Evolutionary conservation across 2,329 filamentous ascomycete species (phyloP), one percentile per base, ranked within the genome.

Genomic region (Teratosphaeria zuluensis): DNA sequence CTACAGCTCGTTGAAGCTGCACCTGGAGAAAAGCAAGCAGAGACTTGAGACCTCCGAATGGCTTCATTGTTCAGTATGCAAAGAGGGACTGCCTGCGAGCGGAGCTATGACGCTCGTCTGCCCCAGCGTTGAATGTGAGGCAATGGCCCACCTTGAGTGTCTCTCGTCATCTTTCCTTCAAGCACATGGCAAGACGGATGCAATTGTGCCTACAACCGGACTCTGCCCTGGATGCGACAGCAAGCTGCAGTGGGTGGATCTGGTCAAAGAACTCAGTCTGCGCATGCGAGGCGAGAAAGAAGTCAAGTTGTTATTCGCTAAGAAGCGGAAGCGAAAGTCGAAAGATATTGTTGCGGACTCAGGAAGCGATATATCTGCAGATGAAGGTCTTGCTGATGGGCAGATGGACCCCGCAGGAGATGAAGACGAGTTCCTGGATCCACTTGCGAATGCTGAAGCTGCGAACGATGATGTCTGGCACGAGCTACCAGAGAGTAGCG

Each of bases 201-300:
- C 61, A 0, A 54, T 68, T 6, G 68, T 95, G 1, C 92, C 92
- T 0, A 77, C 82, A 1, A 70, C 78, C 35, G 91, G 90, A 2
- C 72, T 67, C 1, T 97, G 92, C 74, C 90, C 90, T 0, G 75
- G 75, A 21, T 97, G 92, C 69, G 74, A 78, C 1, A 77, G 77
- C 0, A 72, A 77, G 4, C 74, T 91, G 1, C 71, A 78, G 55
- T 97, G 92, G 92, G 78, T 80, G 0, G 82, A 88, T 54, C 83
- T 96, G 75, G 87, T 95, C 76, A 92, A 85, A 69, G 92, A 95
- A 70, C 74, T 95, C 65, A 94, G 82, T 55, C 74, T 96, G 54
- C 81, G 92, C 33, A 77, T 83, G 38, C 12, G 24, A 14, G 91
- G 87, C 0, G 73, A 80, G 57, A 87, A 87, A 59, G 87, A 91